Conservation (phyloP, 306 rosid genomes). For the Arachis hypogaea region DNA sequence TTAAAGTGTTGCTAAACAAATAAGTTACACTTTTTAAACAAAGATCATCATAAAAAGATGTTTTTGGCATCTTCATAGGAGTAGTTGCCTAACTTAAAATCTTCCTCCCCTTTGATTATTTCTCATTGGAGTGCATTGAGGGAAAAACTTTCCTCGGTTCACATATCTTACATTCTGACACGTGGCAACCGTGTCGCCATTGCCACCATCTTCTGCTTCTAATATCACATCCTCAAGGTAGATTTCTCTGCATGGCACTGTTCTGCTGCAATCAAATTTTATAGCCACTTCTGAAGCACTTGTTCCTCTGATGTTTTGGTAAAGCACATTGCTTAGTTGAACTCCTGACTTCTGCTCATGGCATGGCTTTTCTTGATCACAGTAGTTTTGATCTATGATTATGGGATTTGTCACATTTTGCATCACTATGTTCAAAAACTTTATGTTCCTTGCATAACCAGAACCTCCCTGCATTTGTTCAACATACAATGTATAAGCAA, state of each 20-base stretch:
- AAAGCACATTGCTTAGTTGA: constrained; percentile 62
- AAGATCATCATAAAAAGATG: too few relatives aligned
- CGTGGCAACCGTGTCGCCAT: constrained; percentile 49
- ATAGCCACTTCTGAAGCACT: constrained; percentile 78
- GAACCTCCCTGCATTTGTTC: constrained; percentile 64
- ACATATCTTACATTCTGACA: constrained; percentile 59
- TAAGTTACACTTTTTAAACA: too few relatives aligned
- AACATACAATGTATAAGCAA: constrained; percentile 26
- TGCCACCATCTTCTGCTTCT: constrained; percentile 30
- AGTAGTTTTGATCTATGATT: constrained; percentile 83
- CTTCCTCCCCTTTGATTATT: background rate
- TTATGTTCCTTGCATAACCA: constrained; percentile 73
- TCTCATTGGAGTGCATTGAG: constrained; percentile 54
- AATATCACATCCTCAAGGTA: constrained; percentile 55
- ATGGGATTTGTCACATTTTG: constrained; percentile 76
- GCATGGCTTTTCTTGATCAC: constrained; percentile 66
- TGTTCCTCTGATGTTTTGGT: constrained; percentile 72
- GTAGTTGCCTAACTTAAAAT: constrained; percentile 16
- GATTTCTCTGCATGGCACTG: constrained; percentile 55
- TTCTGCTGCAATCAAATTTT: constrained; percentile 67
- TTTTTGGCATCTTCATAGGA: too few relatives aligned
- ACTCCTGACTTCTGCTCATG: constrained; percentile 60
- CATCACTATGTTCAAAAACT: constrained; percentile 63
- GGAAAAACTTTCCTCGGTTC: constrained; percentile 58
- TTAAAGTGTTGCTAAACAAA: too few relatives aligned